A percentile compares a stretch with the other conserved stretches of the same genome.
Evolutionary conservation across 306 rosid species (phyloP).

Genomic region (Cyamopsis tetragonoloba): DNA sequence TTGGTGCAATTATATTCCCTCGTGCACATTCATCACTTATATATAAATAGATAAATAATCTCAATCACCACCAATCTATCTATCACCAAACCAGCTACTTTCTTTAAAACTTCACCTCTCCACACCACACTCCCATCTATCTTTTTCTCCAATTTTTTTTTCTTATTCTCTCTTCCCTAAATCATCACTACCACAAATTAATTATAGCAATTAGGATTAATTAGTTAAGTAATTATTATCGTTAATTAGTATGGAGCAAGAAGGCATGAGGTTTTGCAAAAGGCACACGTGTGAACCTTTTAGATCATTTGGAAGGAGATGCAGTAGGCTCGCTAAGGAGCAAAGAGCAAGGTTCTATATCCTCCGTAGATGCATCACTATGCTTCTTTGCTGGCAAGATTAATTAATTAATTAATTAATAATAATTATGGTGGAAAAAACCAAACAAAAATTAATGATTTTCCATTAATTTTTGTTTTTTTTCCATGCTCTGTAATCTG

Average conservation of each 20-base stretch:
- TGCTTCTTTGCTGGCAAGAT: conserved; percentile 80
- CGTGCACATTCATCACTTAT: background rate
- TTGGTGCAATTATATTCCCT: background rate
- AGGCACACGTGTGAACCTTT: conserved; percentile 37
- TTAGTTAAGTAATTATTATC: too few relatives aligned
- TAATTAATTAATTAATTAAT: too few relatives aligned
- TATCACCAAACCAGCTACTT: conserved; percentile 8
- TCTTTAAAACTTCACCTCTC: conserved; percentile 4
- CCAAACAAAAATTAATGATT: background rate
- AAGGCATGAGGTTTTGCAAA: conserved; percentile 26
- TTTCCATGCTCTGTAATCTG: background rate
- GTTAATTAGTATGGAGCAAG: conserved; percentile 35
- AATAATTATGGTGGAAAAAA: too few relatives aligned
- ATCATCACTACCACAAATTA: background rate
- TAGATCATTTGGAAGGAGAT: conserved; percentile 52
- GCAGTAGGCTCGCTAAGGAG: conserved; percentile 59
- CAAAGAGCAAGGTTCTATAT: conserved; percentile 76
- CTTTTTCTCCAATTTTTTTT: background rate
- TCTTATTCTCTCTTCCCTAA: background rate
- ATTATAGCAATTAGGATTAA: too few relatives aligned
- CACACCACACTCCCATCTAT: background rate
- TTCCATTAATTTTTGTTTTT: background rate
- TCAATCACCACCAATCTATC: too few relatives aligned
- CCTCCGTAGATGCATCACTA: conserved; percentile 63
- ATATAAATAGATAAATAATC: too few relatives aligned